Percentiles rank a stretch among this genome's conserved stretches.
phyloP scores from a whole-genome alignment of 192 early-diverging fungal genomes.

The Coemansia umbellata region DNA sequence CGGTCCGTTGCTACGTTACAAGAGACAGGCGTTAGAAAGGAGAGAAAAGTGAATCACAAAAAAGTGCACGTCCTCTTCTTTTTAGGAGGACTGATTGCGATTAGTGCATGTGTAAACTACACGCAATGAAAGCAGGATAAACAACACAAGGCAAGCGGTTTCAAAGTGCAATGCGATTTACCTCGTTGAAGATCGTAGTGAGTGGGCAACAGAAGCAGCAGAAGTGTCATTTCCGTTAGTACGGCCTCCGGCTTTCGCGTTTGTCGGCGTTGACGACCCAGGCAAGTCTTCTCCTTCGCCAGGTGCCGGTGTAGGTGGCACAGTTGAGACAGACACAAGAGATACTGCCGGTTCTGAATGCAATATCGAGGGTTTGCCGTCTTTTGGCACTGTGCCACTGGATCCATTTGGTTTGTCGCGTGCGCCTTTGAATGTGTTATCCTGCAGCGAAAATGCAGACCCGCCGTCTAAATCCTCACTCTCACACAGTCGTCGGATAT shows the following conservation, averaged over 20 bases:
- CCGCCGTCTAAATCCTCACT: constrained; percentile 13
- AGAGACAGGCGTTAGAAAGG: neutral
- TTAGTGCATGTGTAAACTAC: no score
- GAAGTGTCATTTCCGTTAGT: neutral
- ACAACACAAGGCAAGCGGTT: neutral
- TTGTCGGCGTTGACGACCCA: neutral
- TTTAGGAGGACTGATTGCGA: no score
- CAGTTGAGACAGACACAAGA: no score
- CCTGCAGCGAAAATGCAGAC: neutral
- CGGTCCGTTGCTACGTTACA: neutral
- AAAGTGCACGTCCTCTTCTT: no score
- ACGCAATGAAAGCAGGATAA: no score
- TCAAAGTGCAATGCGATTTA: no score
- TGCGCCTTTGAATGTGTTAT: neutral
- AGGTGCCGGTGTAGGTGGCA: no score
- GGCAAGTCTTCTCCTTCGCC: neutral
- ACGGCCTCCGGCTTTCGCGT: neutral
- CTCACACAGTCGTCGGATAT: constrained; percentile 38
- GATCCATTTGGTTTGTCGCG: constrained; percentile 1
- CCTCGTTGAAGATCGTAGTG: neutral
- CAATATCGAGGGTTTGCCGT: no score
- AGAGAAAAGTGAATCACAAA: neutral
- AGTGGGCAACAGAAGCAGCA: neutral
- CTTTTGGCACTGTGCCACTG: neutral
- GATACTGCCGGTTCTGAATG: no score